phyloP scores from a whole-genome alignment of 371 early-diverging fungal genomes.

The Syncephalastrum monosporum region DNA sequence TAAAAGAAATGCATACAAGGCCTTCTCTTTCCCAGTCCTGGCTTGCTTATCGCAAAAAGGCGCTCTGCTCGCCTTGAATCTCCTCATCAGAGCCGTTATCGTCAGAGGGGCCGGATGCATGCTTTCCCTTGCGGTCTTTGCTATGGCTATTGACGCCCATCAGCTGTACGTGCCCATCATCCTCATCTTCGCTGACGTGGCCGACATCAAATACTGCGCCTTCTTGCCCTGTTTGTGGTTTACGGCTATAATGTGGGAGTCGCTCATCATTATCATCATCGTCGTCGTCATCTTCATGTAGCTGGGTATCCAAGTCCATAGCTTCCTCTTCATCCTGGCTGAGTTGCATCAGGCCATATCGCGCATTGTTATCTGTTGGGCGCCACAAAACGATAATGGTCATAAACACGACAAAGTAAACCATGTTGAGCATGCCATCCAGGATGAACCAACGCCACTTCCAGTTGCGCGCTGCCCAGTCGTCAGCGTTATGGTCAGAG shows the following conservation, averaged over 20 bases:
- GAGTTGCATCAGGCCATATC: slow-evolving; percentile 59
- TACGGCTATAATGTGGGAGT: too few species aligned
- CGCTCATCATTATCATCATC: not conserved
- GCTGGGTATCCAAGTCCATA: slow-evolving; percentile 49
- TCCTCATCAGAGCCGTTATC: not conserved
- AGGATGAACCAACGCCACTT: slow-evolving; percentile 85
- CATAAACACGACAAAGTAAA: slow-evolving; percentile 78
- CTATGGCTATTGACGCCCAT: not conserved
- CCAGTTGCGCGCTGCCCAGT: slow-evolving; percentile 81
- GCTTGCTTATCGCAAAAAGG: too few species aligned
- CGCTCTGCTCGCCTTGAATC: too few species aligned
- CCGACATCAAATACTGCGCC: slow-evolving; percentile 55
- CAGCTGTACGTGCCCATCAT: not conserved
- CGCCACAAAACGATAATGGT: slow-evolving; percentile 84
- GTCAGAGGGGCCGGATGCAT: not conserved
- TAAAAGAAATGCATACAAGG: too few species aligned
- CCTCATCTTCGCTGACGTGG: slow-evolving; percentile 37
- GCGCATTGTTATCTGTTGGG: slow-evolving; percentile 87
- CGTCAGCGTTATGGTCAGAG: slow-evolving; percentile 50
- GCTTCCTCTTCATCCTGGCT: slow-evolving; percentile 56
- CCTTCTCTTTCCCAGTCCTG: too few species aligned
- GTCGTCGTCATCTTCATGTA: slow-evolving; percentile 47
- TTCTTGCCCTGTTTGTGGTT: slow-evolving; percentile 20
- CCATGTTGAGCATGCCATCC: slow-evolving; percentile 81
- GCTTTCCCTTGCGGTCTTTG: not conserved